Conservation (phyloP, 768 basidiomycete genomes). For the Phylloporus sp. region DNA sequence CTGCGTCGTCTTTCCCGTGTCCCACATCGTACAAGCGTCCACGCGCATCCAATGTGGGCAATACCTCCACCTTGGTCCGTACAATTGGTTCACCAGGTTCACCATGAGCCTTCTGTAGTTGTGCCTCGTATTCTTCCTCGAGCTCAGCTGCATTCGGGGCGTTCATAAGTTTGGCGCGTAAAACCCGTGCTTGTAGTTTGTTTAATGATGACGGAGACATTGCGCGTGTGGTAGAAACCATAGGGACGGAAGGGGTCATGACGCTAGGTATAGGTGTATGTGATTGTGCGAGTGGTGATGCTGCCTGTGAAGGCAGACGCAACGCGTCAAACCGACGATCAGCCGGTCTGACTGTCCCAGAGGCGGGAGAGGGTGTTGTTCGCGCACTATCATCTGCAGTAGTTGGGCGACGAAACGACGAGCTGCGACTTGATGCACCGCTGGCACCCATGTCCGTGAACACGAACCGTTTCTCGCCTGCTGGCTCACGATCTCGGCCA, state of each 20-base stretch:
- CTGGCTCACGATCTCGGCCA: slow-evolving; percentile 36
- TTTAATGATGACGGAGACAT: slow-evolving; percentile 81
- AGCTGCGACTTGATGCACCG: slow-evolving; percentile 70
- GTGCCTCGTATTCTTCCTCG: slow-evolving; percentile 82
- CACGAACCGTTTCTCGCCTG: slow-evolving; percentile 56
- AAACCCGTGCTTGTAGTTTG: slow-evolving; percentile 86
- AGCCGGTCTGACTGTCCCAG: slow-evolving; percentile 27
- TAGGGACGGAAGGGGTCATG: slow-evolving; percentile 63
- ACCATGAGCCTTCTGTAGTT: slow-evolving; percentile 49
- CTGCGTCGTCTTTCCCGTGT: slow-evolving; percentile 59
- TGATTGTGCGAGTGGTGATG: slow-evolving; percentile 55
- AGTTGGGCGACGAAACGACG: slow-evolving; percentile 84
- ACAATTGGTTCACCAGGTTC: slow-evolving; percentile 37
- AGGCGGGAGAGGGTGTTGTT: slow-evolving; percentile 51
- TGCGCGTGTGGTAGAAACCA: slow-evolving; percentile 37
- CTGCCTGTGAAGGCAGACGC: slow-evolving; percentile 54
- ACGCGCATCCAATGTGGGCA: slow-evolving; percentile 83
- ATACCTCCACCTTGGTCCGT: slow-evolving; percentile 68
- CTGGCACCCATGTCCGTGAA: slow-evolving; percentile 65
- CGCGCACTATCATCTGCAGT: slow-evolving; percentile 51
- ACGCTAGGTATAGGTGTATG: slow-evolving; percentile 89
- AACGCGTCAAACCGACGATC: slow-evolving; percentile 60
- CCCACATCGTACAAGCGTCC: slow-evolving; percentile 93
- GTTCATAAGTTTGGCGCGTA: slow-evolving; percentile 86
- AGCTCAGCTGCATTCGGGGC: slow-evolving; percentile 71